Conservation (phyloP, 495 filamentous ascomycete species). For the Penicillium coprophilum region DNA sequence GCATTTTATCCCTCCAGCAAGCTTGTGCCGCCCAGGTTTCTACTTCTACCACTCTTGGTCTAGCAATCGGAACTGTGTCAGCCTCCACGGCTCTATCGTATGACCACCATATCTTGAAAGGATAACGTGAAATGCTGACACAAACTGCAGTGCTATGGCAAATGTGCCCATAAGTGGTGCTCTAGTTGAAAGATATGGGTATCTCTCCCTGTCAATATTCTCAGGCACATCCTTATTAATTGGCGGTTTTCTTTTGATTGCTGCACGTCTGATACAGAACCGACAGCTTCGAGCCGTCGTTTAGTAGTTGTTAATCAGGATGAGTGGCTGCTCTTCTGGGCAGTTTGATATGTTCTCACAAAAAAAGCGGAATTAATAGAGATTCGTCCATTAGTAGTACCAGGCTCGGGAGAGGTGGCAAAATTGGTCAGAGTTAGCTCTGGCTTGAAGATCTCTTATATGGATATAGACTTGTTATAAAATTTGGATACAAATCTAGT, state of each 20-base stretch:
- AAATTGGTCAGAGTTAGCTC: background rate
- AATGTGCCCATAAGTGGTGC: slow-evolving; percentile 39
- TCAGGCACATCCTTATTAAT: slow-evolving; percentile 35
- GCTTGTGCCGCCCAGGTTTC: slow-evolving; percentile 42
- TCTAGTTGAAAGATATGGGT: slow-evolving; percentile 35
- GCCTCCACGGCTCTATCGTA: slow-evolving; percentile 40
- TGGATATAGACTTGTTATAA: background rate
- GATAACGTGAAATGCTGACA: background rate
- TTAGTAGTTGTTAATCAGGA: background rate
- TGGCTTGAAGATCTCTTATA: background rate
- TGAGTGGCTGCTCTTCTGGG: too few species aligned
- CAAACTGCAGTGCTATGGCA: slow-evolving; percentile 34
- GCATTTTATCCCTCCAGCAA: slow-evolving; percentile 42
- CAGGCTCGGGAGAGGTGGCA: background rate
- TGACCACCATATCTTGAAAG: background rate
- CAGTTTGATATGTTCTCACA: background rate
- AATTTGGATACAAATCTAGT: background rate
- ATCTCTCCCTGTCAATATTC: slow-evolving; percentile 37
- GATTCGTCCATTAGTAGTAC: background rate
- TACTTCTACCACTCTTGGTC: slow-evolving; percentile 30
- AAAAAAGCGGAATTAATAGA: too few species aligned
- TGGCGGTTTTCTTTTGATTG: slow-evolving; percentile 28
- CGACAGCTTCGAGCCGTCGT: slow-evolving; percentile 23
- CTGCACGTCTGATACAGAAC: slow-evolving; percentile 28
- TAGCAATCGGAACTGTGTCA: slow-evolving; percentile 35